These are phyloP conservation scores for Trichoderma brevicompactum DNA, from an alignment of 2,329 filamentous ascomycete species.

Conservation along the genomic window DNA sequence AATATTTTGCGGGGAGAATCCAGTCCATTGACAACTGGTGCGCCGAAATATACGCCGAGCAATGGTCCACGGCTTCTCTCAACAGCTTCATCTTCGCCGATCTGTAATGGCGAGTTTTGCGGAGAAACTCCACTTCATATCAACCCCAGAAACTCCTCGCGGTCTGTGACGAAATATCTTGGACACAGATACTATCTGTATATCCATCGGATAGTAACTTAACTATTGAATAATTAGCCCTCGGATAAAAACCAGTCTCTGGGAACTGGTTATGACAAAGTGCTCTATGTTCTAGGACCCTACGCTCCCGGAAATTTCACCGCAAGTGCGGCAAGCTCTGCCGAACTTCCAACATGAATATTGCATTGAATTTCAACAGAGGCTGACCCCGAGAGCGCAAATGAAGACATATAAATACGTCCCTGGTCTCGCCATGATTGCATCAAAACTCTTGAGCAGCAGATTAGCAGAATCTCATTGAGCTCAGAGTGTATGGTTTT, in stretches of 20 bases:
- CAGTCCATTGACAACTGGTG: background rate
- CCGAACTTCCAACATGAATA: background rate
- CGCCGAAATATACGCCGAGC: constrained; percentile 15
- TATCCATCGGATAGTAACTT: background rate
- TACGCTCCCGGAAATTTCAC: constrained; percentile 10
- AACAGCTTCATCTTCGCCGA: background rate
- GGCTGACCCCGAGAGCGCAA: background rate
- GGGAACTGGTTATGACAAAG: background rate
- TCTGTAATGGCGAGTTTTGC: background rate
- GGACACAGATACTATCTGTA: background rate
- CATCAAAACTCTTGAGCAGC: background rate
- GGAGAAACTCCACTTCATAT: constrained; percentile 2
- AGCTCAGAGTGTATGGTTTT: background rate
- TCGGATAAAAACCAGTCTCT: constrained; percentile 3
- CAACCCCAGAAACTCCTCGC: background rate
- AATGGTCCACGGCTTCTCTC: constrained; percentile 10
- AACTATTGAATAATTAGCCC: constrained; percentile 3
- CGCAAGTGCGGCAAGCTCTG: background rate
- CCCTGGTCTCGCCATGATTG: background rate
- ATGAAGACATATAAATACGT: constrained; percentile 1
- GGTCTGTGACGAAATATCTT: background rate
- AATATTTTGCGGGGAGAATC: background rate
- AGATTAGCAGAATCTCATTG: background rate
- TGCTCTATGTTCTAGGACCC: background rate
- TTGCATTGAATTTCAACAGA: background rate